Conservation (phyloP, 2,329 filamentous ascomycete species). For the Aspergillus intermedius region DNA sequence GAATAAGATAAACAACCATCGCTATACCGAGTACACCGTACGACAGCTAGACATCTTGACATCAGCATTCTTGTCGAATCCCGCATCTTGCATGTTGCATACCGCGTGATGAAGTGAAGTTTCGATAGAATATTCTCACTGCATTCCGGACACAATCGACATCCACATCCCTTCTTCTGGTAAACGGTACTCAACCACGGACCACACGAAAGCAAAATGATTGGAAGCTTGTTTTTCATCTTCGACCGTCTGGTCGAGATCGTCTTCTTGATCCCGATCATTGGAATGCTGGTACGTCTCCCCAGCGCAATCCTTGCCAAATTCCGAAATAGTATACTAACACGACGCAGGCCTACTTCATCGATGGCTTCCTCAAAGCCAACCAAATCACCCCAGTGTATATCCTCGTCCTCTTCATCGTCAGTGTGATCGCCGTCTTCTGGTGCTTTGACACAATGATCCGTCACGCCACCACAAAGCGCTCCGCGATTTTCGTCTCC, state of each 20-base stretch:
- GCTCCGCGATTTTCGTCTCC: slow-evolving; percentile 54
- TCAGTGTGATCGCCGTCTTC: slow-evolving; percentile 54
- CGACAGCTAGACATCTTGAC: too few species aligned
- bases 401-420: slow-evolving; percentile 60
- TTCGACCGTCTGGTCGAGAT: slow-evolving; percentile 57
- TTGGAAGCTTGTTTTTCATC: slow-evolving; percentile 54
- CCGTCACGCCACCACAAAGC: slow-evolving; percentile 52
- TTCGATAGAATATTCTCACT: too few species aligned
- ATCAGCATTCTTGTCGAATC: background rate
- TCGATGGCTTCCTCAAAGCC: slow-evolving; percentile 51
- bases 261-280: slow-evolving; percentile 55
- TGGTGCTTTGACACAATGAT: slow-evolving; percentile 58
- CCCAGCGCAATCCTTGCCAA: background rate
- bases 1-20: too few species aligned
- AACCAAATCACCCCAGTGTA: slow-evolving; percentile 55
- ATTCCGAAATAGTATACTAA: background rate
- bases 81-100: background rate
- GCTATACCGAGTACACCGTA: too few species aligned
- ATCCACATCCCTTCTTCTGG: slow-evolving; percentile 5
- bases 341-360: slow-evolving; percentile 48
- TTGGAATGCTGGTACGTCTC: slow-evolving; percentile 53
- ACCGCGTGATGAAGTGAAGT: background rate
- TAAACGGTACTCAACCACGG: background rate
- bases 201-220: slow-evolving; percentile 32
- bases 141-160: too few species aligned